A percentile compares a stretch with the other conserved stretches of the same genome.
These are phyloP conservation scores for Plantago elongata DNA, from an alignment of 257 asterid species.

Conservation along the genomic window DNA sequence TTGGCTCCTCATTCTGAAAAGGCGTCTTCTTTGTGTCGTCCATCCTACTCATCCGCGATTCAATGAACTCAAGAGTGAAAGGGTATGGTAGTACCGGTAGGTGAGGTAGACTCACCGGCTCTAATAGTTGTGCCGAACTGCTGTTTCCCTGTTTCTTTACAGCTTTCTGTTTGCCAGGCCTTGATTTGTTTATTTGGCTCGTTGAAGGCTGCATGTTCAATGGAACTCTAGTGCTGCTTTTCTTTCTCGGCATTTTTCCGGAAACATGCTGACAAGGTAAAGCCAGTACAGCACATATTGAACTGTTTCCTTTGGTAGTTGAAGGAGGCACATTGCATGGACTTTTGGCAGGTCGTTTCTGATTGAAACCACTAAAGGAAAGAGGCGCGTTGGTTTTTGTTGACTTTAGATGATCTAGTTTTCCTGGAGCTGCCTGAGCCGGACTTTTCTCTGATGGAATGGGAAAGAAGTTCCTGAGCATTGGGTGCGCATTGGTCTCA, in stretches of 20 bases:
- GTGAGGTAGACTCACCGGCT: not conserved
- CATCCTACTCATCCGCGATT: slow-evolving; percentile 56
- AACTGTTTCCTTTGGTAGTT: slow-evolving; percentile 16
- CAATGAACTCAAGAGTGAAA: slow-evolving; percentile 58
- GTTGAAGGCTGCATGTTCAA: not conserved
- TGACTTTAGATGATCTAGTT: too few species aligned
- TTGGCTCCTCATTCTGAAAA: not conserved
- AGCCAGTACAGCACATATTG: slow-evolving; percentile 57
- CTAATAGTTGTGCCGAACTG: too few species aligned
- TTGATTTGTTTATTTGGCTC: not conserved
- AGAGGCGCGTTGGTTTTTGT: too few species aligned
- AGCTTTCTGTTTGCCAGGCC: not conserved
- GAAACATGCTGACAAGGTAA: slow-evolving; percentile 34
- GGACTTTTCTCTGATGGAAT: too few species aligned
- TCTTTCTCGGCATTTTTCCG: slow-evolving; percentile 24
- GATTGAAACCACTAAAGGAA: too few species aligned
- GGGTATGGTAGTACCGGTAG: slow-evolving; percentile 30
- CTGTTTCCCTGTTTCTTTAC: not conserved
- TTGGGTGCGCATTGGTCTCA: too few species aligned
- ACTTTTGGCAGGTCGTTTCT: too few species aligned
- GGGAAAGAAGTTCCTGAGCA: too few species aligned
- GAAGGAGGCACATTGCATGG: not conserved
- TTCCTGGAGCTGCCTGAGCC: too few species aligned
- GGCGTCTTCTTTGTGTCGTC: not conserved
- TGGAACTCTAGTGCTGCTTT: slow-evolving; percentile 15